phyloP scores from a whole-genome alignment of 306 rosid genomes.

The Malus orientalis region DNA sequence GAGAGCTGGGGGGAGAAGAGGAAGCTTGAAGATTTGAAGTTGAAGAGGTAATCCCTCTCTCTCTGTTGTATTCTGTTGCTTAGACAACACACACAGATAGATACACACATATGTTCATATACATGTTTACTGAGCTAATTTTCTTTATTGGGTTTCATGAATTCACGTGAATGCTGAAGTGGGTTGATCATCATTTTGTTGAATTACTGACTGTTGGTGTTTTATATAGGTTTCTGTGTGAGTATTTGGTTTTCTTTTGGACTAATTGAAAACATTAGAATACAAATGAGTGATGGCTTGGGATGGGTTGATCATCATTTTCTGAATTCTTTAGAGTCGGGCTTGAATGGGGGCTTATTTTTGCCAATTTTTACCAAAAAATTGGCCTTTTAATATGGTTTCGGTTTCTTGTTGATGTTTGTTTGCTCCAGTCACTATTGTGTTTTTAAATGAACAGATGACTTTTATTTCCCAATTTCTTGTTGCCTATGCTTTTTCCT shows the following conservation, averaged over 20 bases:
- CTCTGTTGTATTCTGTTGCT: neutral
- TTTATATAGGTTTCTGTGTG: neutral
- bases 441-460: neutral
- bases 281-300: slow-evolving; percentile 17
- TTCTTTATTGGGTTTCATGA: neutral
- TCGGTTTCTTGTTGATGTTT: neutral
- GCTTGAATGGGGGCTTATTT: neutral
- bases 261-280: neutral
- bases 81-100: neutral
- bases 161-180: neutral
- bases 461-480: no score
- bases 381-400: neutral
- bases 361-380: neutral
- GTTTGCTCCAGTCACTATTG: neutral
- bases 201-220: neutral
- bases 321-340: neutral
- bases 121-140: neutral
- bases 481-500: no score
- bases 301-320: slow-evolving; percentile 15
- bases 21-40: no score
- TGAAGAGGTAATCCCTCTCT: neutral
- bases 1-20: no score
- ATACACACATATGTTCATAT: neutral
- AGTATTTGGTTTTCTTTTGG: slow-evolving; percentile 8
- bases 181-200: neutral